Percentiles rank a stretch among this genome's conserved stretches.
These are phyloP conservation scores for Penicillium sp. DNA, from an alignment of 2,329 filamentous ascomycete genomes.

Conservation along the genomic window DNA sequence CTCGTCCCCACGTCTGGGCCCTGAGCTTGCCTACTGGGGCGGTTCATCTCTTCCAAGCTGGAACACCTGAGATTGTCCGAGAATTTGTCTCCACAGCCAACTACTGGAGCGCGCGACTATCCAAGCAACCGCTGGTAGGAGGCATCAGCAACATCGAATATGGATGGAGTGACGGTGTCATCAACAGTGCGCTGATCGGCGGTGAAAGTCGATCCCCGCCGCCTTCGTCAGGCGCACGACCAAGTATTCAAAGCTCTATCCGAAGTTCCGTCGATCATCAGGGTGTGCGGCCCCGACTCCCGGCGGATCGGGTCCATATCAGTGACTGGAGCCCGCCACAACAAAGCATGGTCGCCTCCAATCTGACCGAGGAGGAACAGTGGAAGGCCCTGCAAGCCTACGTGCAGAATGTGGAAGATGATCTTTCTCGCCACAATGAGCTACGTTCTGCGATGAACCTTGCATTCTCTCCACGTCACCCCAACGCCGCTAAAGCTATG, in stretches of 20 bases:
- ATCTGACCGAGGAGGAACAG: slow-evolving; percentile 75
- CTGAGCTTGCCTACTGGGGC: slow-evolving; percentile 87
- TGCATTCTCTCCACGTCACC: slow-evolving; percentile 80
- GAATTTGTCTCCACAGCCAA: slow-evolving; percentile 95
- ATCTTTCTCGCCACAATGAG: slow-evolving; percentile 83
- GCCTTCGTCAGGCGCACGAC: slow-evolving; percentile 43
- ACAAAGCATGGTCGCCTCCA: slow-evolving; percentile 84
- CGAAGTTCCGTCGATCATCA: slow-evolving; percentile 66
- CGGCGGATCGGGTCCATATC: slow-evolving; percentile 80
- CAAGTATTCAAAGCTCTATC: slow-evolving; percentile 61
- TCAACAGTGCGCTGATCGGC: slow-evolving; percentile 71
- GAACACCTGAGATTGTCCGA: slow-evolving; percentile 87
- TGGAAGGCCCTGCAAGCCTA: slow-evolving; percentile 71
- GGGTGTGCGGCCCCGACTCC: slow-evolving; percentile 64
- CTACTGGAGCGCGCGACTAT: slow-evolving; percentile 94
- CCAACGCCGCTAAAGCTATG: slow-evolving; percentile 81
- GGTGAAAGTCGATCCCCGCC: slow-evolving; percentile 41
- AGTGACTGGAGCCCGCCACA: slow-evolving; percentile 86
- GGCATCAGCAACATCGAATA: slow-evolving; percentile 97
- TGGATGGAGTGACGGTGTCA: slow-evolving; percentile 85
- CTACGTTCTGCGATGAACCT: slow-evolving; percentile 82
- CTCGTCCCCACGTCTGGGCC: slow-evolving; percentile 89
- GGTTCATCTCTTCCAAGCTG: slow-evolving; percentile 97
- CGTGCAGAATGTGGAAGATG: slow-evolving; percentile 79
- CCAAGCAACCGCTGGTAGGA: slow-evolving; percentile 87